Base-by-base conservation (phyloP, 1,284 basidiomycete species). In the Chondrostereum purpureum region DNA sequence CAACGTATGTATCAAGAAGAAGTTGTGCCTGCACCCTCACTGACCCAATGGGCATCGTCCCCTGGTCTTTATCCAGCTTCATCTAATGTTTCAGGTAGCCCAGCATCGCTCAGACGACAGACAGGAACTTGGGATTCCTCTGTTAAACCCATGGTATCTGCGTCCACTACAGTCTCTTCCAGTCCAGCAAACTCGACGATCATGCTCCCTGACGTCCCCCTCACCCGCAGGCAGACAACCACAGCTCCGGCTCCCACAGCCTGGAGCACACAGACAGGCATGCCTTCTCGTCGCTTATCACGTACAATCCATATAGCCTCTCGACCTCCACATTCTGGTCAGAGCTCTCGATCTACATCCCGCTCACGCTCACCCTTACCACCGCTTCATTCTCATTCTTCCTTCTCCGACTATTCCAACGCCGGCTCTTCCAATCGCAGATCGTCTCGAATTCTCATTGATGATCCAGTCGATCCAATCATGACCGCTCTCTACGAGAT, bases 351-450 rank as follows among this genome's bases (percentile, higher is more conserved):
- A 20, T 95, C 92, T 1, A 93, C 90, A 1, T 98, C 94, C 41
- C 86, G 95, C 27, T 98, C 95, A 2, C 83, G 92, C 36, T 98
- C 95, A 1, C 95, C 95, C 0, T 75, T 97, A 54, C 93, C 92
- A 5, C 92, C 92, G 18, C 60, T 75, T 44, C 70, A 74, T 40
- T 70, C 70, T 16, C 83, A 80, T 62, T 65, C 75, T 51, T 80
- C 71, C 58, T 83, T 82, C 57, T 78, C 77, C 13, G 85, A 86
- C 48, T 72, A 74, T 42, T 60, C 67, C 42, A 65, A 61, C 6
- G 62, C 59, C 63, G 27, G 71, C 68, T 67, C 81, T 55, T 51
- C 71, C 53, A 77, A 79, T 63, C 81, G 83, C 44, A 80, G 86
- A 43, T 78, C 83, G 40, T 88, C 82, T 24, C 78, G 85, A 47